A percentile compares a stretch with the other conserved stretches of the same genome.
Evolutionary conservation across 768 basidiomycete genomes (phyloP).

Genomic region (Mycena polygramma): DNA sequence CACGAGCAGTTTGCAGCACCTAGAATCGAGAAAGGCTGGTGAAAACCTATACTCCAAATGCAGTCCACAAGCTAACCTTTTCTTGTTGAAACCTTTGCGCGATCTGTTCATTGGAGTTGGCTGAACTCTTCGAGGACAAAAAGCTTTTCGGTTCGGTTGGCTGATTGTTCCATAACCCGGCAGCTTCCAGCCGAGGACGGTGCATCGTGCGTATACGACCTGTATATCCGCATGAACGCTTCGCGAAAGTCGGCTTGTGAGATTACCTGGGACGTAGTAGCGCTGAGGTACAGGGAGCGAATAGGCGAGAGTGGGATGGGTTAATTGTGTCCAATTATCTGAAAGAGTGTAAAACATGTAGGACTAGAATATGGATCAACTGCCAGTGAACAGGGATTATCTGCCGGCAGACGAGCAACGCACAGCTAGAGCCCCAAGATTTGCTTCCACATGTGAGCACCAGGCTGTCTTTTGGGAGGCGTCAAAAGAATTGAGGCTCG

Average conservation of each 20-base stretch:
- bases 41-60: not conserved
- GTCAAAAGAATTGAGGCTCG: slow-evolving; percentile 57
- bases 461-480: slow-evolving; percentile 72
- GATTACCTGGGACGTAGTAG: slow-evolving; percentile 71
- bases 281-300: slow-evolving; percentile 76
- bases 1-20: slow-evolving; percentile 71
- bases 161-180: slow-evolving; percentile 69
- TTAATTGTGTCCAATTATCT: slow-evolving; percentile 73
- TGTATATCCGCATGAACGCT: too few relatives aligned
- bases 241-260: too few relatives aligned
- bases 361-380: slow-evolving; percentile 56
- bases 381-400: not conserved
- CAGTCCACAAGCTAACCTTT: slow-evolving; percentile 57
- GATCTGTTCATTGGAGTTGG: slow-evolving; percentile 52
- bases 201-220: slow-evolving; percentile 69
- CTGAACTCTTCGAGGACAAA: not conserved
- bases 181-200: slow-evolving; percentile 69
- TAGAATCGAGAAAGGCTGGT: slow-evolving; percentile 41
- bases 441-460: slow-evolving; percentile 73
- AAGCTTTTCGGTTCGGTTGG: slow-evolving; percentile 1
- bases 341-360: slow-evolving; percentile 72
- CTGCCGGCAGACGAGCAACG: slow-evolving; percentile 43
- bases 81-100: slow-evolving; percentile 73
- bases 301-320: slow-evolving; percentile 65
- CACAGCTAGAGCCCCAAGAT: slow-evolving; percentile 80